Conservation (phyloP, 2,329 filamentous ascomycete genomes). For the Cladosporium sp. region DNA sequence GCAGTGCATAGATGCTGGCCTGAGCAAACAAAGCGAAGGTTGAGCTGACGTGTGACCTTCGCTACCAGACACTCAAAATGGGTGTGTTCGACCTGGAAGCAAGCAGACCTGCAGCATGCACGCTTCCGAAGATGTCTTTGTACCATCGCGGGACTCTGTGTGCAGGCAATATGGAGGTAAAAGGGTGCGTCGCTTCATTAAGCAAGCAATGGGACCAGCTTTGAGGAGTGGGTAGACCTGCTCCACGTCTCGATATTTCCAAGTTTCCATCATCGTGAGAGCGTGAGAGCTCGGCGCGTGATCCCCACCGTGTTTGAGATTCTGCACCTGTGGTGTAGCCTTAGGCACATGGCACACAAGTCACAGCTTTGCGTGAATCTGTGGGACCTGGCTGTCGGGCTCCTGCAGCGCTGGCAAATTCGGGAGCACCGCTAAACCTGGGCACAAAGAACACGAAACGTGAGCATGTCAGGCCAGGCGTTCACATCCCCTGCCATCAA, state of each 20-base stretch:
- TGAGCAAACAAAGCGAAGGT: not conserved
- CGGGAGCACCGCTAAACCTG: not conserved
- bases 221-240: no score
- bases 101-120: not conserved
- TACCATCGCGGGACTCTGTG: no score
- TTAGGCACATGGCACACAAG: conserved; percentile 12
- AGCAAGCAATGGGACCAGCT: no score
- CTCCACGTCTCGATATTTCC: no score
- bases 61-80: not conserved
- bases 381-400: conserved; percentile 11
- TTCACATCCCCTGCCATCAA: not conserved
- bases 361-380: not conserved
- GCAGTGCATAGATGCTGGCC: not conserved
- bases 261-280: no score
- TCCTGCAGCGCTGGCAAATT: not conserved
- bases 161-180: no score
- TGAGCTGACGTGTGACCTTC: not conserved
- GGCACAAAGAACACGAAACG: conserved; percentile 1
- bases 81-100: not conserved
- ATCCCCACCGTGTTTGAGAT: not conserved
- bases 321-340: not conserved
- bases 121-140: not conserved
- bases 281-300: not conserved
- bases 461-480: conserved; percentile 3
- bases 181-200: no score